A percentile compares a stretch with the other conserved stretches of the same genome.
Conservation (phyloP, 2,329 filamentous ascomycete species). For the Trichoderma koningii region DNA sequence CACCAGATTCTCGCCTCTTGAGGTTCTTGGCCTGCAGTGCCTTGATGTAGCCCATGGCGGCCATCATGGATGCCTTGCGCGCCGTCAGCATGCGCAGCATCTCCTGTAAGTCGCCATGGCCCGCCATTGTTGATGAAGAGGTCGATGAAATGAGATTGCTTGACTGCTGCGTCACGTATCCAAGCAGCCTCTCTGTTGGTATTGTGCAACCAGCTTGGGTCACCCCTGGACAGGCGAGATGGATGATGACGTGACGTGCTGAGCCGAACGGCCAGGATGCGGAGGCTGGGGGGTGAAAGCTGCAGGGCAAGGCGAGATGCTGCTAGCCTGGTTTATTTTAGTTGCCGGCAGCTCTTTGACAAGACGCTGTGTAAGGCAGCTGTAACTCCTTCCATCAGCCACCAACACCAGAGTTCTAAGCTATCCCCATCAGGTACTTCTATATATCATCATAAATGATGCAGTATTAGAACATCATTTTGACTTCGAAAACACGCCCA, state of each 20-base stretch:
- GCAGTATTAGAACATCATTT: too few species aligned
- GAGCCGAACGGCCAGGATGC: background rate
- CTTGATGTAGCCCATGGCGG: conserved; percentile 61
- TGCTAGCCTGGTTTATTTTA: too few species aligned
- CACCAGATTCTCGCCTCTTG: conserved; percentile 51
- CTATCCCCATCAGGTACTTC: too few species aligned
- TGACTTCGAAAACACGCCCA: too few species aligned
- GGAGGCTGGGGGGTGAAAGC: background rate
- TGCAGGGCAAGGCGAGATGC: conserved; percentile 19
- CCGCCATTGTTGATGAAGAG: conserved; percentile 47
- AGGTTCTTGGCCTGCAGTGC: conserved; percentile 57
- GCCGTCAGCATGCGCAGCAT: conserved; percentile 61
- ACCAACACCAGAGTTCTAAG: too few species aligned
- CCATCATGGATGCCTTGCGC: conserved; percentile 60
- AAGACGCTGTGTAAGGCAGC: too few species aligned
- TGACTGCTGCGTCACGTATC: too few species aligned
- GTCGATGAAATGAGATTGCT: too few species aligned
- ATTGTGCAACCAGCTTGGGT: background rate
- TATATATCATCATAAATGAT: too few species aligned
- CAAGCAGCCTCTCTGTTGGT: too few species aligned
- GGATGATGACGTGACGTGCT: conserved; percentile 17
- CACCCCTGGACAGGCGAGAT: conserved; percentile 1
- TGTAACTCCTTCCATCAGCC: too few species aligned
- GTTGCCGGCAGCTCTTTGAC: too few species aligned
- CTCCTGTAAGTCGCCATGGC: conserved; percentile 62